phyloP scores from a whole-genome alignment of 148 eudicot genomes.

The Hydrangea macrophylla region DNA sequence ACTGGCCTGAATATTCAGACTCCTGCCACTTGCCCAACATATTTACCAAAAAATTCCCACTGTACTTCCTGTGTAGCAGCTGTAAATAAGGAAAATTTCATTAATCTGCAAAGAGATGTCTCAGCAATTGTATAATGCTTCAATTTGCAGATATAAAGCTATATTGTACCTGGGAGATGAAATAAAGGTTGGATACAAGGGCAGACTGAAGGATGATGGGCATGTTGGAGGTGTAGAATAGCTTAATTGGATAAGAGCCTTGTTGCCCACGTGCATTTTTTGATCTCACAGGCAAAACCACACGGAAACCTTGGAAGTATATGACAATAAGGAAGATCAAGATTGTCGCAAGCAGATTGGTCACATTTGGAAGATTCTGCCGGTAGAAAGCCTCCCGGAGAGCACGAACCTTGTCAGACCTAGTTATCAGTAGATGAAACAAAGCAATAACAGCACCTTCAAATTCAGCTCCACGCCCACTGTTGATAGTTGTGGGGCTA shows the following conservation, averaged over 20 bases:
- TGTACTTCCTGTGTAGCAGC: constrained; percentile 68
- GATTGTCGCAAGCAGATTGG: constrained; percentile 77
- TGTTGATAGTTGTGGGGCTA: constrained; percentile 86
- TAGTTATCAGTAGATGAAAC: constrained; percentile 75
- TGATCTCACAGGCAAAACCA: constrained; percentile 78
- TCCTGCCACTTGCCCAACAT: constrained; percentile 85
- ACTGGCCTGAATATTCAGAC: constrained; percentile 77
- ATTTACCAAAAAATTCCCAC: constrained; percentile 74
- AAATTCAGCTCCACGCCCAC: constrained; percentile 87
- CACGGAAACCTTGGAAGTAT: constrained; percentile 94
- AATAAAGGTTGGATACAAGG: constrained; percentile 84
- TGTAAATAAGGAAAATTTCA: constrained; percentile 20
- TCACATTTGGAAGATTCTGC: constrained; percentile 87
- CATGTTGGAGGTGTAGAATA: constrained; percentile 96
- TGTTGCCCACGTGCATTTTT: constrained; percentile 97
- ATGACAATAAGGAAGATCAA: constrained; percentile 76
- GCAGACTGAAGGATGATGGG: constrained; percentile 93
- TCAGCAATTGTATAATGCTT: neutral
- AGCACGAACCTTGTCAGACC: constrained; percentile 84
- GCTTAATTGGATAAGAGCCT: constrained; percentile 85
- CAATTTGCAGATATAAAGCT: neutral
- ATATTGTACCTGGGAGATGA: constrained; percentile 71
- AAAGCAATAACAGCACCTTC: constrained; percentile 90
- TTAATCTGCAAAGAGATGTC: neutral
- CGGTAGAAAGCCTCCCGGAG: constrained; percentile 89